Evolutionary conservation across 768 basidiomycete genomes (phyloP).

Genomic region (Chalciporus sphaerocephalus): DNA sequence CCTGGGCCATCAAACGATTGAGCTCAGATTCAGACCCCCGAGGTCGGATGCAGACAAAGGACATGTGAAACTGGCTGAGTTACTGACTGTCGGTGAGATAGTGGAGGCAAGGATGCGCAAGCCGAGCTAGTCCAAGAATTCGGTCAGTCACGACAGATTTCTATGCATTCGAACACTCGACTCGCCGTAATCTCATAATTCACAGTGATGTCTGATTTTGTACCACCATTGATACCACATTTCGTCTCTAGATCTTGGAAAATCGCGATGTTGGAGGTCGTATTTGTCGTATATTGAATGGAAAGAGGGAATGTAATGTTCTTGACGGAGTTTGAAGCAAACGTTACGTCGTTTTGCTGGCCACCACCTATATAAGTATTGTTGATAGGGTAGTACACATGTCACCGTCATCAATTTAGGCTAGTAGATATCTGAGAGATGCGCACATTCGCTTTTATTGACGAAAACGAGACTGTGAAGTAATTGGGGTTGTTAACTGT

Average conservation of each 20-base stretch:
- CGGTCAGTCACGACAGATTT: conserved; percentile 9
- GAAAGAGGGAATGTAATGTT: conserved; percentile 75
- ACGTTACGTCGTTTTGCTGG: conserved; percentile 39
- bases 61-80: conserved; percentile 58
- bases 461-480: conserved; percentile 62
- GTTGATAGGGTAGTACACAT: conserved; percentile 77
- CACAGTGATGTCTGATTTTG: conserved; percentile 49
- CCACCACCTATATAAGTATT: conserved; percentile 68
- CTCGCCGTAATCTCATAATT: conserved; percentile 62
- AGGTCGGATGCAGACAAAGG: conserved; percentile 45
- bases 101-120: conserved; percentile 61
- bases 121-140: conserved; percentile 44
- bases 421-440: background rate
- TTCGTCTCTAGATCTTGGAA: conserved; percentile 59
- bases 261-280: conserved; percentile 50
- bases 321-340: conserved; percentile 51
- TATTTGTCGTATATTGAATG: conserved; percentile 52
- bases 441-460: conserved; percentile 57
- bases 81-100: conserved; percentile 62
- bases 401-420: conserved; percentile 5
- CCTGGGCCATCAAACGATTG: too few relatives aligned
- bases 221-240: conserved; percentile 51
- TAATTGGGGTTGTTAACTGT: conserved; percentile 83
- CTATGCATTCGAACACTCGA: background rate
- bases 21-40: too few relatives aligned